Percentiles rank a stretch among this genome's conserved stretches.
Evolutionary conservation across 108 stramenopile species (phyloP).

Genomic region (Cyclotella baltica): DNA sequence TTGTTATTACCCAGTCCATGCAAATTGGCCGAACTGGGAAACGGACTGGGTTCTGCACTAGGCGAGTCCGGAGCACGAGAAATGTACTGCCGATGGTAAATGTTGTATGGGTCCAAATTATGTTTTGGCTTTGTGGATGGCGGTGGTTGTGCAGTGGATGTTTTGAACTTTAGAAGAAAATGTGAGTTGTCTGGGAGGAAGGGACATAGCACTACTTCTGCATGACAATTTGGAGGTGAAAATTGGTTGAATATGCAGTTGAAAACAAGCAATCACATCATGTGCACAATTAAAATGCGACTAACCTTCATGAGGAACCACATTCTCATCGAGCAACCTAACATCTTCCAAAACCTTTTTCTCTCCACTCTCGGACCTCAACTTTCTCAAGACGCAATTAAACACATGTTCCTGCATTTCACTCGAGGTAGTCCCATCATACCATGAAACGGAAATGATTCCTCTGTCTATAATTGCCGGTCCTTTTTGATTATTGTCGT

Average conservation of each 20-base stretch:
- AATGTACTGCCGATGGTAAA: slow-evolving; percentile 19
- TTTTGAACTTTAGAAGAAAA: slow-evolving; percentile 72
- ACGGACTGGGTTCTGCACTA: slow-evolving; percentile 82
- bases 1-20: background rate
- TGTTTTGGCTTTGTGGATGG: slow-evolving; percentile 10
- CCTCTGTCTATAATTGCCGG: slow-evolving; percentile 58
- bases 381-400: slow-evolving; percentile 60
- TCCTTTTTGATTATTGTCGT: background rate
- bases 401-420: slow-evolving; percentile 82
- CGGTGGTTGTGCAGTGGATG: slow-evolving; percentile 36
- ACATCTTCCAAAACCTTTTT: slow-evolving; percentile 59
- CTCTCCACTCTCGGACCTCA: slow-evolving; percentile 20
- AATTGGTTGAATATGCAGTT: background rate
- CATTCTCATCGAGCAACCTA: slow-evolving; percentile 71
- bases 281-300: background rate
- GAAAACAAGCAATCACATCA: slow-evolving; percentile 9
- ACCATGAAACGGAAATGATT: slow-evolving; percentile 79
- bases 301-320: slow-evolving; percentile 78
- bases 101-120: background rate
- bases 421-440: slow-evolving; percentile 73
- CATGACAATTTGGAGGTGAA: slow-evolving; percentile 1
- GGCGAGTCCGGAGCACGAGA: slow-evolving; percentile 77
- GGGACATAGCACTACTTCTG: slow-evolving; percentile 85
- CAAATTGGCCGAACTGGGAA: slow-evolving; percentile 45
- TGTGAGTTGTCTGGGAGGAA: slow-evolving; percentile 82